Conservation (phyloP, 2,329 filamentous ascomycete genomes). For the Byssothecium circinans region DNA sequence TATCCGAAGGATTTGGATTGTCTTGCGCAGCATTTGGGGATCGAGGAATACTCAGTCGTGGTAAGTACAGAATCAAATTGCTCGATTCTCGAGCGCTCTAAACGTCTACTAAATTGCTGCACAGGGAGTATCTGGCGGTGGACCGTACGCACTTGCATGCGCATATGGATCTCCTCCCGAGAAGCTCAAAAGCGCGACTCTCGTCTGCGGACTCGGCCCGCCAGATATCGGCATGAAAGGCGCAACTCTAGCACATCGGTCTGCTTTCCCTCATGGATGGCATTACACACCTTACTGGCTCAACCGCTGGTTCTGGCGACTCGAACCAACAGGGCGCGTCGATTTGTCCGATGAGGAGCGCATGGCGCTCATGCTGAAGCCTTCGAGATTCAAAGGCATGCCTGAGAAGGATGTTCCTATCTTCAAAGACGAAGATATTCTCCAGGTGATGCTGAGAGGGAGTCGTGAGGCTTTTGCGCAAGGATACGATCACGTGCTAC, state of each 20-base stretch:
- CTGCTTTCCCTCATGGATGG: slow-evolving; percentile 37
- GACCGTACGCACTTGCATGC: slow-evolving; percentile 36
- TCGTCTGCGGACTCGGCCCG: slow-evolving; percentile 38
- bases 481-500: slow-evolving; percentile 30
- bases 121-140: slow-evolving; percentile 38
- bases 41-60: slow-evolving; percentile 28
- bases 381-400: slow-evolving; percentile 1
- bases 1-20: slow-evolving; percentile 27
- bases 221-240: slow-evolving; percentile 42
- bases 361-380: slow-evolving; percentile 20
- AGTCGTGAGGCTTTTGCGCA: slow-evolving; percentile 31
- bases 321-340: slow-evolving; percentile 23
- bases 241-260: slow-evolving; percentile 20
- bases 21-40: slow-evolving; percentile 21
- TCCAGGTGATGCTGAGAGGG: slow-evolving; percentile 23
- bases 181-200: slow-evolving; percentile 25
- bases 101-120: slow-evolving; percentile 1
- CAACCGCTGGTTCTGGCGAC: slow-evolving; percentile 29
- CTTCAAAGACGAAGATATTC: slow-evolving; percentile 23
- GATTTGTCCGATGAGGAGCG: slow-evolving; percentile 40
- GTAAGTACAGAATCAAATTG: slow-evolving; percentile 20
- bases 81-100: not conserved
- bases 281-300: slow-evolving; percentile 23
- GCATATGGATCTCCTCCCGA: slow-evolving; percentile 20
- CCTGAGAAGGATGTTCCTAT: slow-evolving; percentile 26